A percentile compares a stretch with the other conserved stretches of the same genome.
phyloP scores from a whole-genome alignment of 441 rosid species.

The Adansonia grandidieri region DNA sequence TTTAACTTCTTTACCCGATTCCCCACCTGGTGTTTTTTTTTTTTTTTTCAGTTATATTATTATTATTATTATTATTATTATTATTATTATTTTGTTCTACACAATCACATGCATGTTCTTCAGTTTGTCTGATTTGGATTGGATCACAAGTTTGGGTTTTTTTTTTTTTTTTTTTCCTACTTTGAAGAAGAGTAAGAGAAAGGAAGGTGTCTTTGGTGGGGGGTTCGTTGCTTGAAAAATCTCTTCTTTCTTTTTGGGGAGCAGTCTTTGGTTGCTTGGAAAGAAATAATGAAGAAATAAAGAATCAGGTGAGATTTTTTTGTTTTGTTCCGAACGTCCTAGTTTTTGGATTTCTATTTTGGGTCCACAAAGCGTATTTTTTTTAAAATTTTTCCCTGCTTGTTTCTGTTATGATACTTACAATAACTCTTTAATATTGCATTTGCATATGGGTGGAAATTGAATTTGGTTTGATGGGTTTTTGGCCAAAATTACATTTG shows the following conservation, averaged over 20 bases:
- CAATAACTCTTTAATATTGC: no score
- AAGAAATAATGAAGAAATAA: conserved; percentile 24
- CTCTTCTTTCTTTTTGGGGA: conserved; percentile 30
- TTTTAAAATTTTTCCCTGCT: no score
- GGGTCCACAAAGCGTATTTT: no score
- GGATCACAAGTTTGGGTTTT: conserved; percentile 67
- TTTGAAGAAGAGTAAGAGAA: conserved; percentile 9
- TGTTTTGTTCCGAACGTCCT: not conserved
- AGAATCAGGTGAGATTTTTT: conserved; percentile 47
- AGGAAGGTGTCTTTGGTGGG: conserved; percentile 23
- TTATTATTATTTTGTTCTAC: conserved; percentile 39
- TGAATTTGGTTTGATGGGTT: no score
- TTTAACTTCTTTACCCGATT: conserved; percentile 26
- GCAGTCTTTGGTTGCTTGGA: conserved; percentile 36
- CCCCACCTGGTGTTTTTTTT: not conserved
- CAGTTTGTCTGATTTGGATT: conserved; percentile 85
- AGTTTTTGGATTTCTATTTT: no score
- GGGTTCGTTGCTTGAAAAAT: conserved; percentile 22
- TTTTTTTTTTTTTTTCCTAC: conserved; percentile 27
- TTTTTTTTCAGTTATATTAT: not conserved
- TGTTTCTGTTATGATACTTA: no score
- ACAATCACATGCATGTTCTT: conserved; percentile 72
- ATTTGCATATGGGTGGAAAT: no score
- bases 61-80: not conserved
- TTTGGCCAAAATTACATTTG: no score